A percentile compares a stretch with the other conserved stretches of the same genome.
Evolutionary conservation across 2,329 filamentous ascomycete species (phyloP).

Genomic region (Colletotrichum siamense): DNA sequence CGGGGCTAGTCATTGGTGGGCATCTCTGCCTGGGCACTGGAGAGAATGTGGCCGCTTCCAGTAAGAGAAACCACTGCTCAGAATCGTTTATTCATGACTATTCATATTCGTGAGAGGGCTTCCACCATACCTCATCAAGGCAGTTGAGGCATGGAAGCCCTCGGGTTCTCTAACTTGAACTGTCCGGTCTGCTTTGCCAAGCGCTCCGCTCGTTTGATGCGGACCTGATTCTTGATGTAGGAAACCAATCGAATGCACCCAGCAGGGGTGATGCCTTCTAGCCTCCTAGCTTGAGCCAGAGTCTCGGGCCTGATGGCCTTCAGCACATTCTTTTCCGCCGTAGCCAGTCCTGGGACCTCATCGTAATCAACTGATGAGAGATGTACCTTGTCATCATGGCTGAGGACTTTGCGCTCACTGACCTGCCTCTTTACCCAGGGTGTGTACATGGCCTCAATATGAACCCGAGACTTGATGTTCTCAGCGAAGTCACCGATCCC

Average conservation of each 20-base stretch:
- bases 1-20: neutral
- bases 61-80: neutral
- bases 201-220: conserved; percentile 1
- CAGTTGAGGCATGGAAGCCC: neutral
- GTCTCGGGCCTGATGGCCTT: conserved; percentile 78
- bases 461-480: conserved; percentile 71
- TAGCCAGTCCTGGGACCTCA: conserved; percentile 73
- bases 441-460: conserved; percentile 84
- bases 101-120: neutral
- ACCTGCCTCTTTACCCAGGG: conserved; percentile 82
- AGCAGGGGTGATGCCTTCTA: conserved; percentile 78
- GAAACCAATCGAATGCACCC: conserved; percentile 66
- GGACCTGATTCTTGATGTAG: conserved; percentile 53
- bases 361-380: conserved; percentile 85
- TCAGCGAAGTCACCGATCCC: conserved; percentile 58
- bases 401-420: conserved; percentile 68
- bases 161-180: neutral
- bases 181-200: neutral
- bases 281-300: conserved; percentile 83
- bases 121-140: neutral
- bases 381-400: conserved; percentile 76
- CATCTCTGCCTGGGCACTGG: neutral
- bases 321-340: conserved; percentile 78
- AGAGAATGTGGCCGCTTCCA: neutral
- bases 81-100: neutral